phyloP scores from a whole-genome alignment of 257 asterid species.

The Solanum virginianum region DNA sequence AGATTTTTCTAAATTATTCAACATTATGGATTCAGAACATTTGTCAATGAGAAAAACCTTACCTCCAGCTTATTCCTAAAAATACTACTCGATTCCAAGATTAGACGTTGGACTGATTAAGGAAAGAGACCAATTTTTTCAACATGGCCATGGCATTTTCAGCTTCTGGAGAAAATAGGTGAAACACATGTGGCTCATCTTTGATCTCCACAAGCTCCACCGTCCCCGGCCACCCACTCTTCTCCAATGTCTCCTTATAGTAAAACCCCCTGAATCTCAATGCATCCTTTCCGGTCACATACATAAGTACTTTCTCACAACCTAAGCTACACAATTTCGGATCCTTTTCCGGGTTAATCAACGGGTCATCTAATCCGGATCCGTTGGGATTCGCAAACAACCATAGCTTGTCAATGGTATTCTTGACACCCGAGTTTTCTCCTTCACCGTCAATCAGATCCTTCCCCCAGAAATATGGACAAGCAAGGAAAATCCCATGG shows the following conservation, averaged over 20 bases:
- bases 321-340: slow-evolving; percentile 20
- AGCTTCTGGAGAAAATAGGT: slow-evolving; percentile 17
- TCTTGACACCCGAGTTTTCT: neutral
- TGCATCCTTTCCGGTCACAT: slow-evolving; percentile 28
- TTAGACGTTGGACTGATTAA: slow-evolving; percentile 5
- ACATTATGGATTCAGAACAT: too few species aligned
- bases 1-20: too few species aligned
- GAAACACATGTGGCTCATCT: slow-evolving; percentile 35
- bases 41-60: too few species aligned
- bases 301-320: slow-evolving; percentile 28
- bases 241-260: slow-evolving; percentile 25
- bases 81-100: neutral
- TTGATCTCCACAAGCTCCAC: slow-evolving; percentile 32
- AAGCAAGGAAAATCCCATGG: slow-evolving; percentile 32
- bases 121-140: slow-evolving; percentile 23
- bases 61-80: neutral
- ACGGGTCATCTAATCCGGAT: slow-evolving; percentile 42
- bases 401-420: slow-evolving; percentile 24
- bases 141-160: slow-evolving; percentile 24
- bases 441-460: slow-evolving; percentile 32
- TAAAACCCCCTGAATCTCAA: slow-evolving; percentile 30
- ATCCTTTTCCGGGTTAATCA: slow-evolving; percentile 37
- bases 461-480: slow-evolving; percentile 55
- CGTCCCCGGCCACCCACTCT: slow-evolving; percentile 41
- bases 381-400: slow-evolving; percentile 24